Percentiles rank a stretch among this genome's conserved stretches.
phyloP scores from a whole-genome alignment of 108 stramenopile genomes.

The Mayamaea pseudoterrestris region DNA sequence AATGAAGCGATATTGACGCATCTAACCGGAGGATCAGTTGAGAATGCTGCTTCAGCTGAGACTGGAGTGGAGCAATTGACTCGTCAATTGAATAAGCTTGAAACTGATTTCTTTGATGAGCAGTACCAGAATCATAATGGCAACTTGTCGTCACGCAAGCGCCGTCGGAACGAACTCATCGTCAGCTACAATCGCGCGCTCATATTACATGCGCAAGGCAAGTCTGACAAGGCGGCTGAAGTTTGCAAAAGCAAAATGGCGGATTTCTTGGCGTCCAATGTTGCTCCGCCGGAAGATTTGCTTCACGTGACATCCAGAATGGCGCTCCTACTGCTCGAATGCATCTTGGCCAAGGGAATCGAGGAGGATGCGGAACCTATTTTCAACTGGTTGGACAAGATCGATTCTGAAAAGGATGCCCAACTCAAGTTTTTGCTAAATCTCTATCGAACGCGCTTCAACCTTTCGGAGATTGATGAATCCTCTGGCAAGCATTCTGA shows the following conservation, averaged over 20 bases:
- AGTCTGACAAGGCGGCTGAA: constrained; percentile 3
- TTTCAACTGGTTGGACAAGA: constrained; percentile 11
- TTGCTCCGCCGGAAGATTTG: constrained; percentile 6
- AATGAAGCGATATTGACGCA: constrained; percentile 7
- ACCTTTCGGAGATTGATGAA: constrained; percentile 13
- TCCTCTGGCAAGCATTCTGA: constrained; percentile 16
- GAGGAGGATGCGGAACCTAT: constrained; percentile 1
- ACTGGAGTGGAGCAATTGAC: neutral
- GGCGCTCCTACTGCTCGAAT: constrained; percentile 28
- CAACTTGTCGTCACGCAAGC: constrained; percentile 9
- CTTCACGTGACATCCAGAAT: constrained; percentile 17
- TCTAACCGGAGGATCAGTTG: neutral
- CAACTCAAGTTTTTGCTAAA: constrained; percentile 30
- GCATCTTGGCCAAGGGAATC: constrained; percentile 10
- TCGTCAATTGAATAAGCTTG: neutral
- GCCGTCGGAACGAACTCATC: constrained; percentile 10
- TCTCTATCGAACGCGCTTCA: constrained; percentile 20
- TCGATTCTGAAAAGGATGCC: constrained; percentile 8
- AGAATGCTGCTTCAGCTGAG: neutral
- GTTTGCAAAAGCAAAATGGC: constrained; percentile 6
- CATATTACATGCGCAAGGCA: constrained; percentile 12
- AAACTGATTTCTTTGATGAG: neutral
- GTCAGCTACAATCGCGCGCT: constrained; percentile 24
- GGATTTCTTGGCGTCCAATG: constrained; percentile 3
- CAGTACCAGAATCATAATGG: no score